Evolutionary conservation across 768 basidiomycete species (phyloP).

Genomic region (Tylopilus intermedius): DNA sequence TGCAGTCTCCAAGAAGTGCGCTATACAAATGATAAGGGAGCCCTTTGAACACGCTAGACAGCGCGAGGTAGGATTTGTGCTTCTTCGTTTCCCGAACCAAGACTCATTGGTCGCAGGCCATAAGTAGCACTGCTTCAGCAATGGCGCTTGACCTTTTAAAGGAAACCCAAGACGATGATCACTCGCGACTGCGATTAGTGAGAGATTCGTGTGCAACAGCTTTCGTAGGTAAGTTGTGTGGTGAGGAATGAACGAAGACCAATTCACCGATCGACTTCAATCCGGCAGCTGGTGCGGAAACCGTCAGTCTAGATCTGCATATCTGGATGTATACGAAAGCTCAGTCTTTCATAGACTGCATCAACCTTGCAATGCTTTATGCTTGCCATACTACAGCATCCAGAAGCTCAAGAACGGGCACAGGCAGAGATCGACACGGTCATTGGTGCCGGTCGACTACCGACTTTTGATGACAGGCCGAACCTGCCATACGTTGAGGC

Average conservation of each 20-base stretch:
- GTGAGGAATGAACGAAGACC: not conserved
- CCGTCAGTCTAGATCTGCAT: conserved; percentile 3
- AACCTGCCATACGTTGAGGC: conserved; percentile 30
- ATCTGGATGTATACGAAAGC: not conserved
- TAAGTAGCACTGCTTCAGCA: conserved; percentile 9
- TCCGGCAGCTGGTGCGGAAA: conserved; percentile 18
- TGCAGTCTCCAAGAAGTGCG: not conserved
- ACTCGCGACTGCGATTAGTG: conserved; percentile 6
- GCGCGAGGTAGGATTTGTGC: conserved; percentile 7
- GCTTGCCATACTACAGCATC: conserved; percentile 30
- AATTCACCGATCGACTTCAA: not conserved
- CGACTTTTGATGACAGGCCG: conserved; percentile 20
- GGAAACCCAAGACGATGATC: not conserved
- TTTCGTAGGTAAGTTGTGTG: conserved; percentile 13
- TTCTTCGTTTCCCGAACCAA: not conserved
- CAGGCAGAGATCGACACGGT: conserved; percentile 28
- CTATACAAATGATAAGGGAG: conserved; percentile 11
- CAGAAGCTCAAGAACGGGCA: conserved; percentile 29
- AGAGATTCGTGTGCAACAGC: conserved; percentile 13
- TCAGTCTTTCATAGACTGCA: conserved; percentile 6
- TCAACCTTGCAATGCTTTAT: conserved; percentile 23
- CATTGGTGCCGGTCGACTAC: conserved; percentile 27
- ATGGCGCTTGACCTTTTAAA: conserved; percentile 12
- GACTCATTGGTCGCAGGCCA: conserved; percentile 7
- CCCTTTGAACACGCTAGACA: conserved; percentile 13